A percentile compares a stretch with the other conserved stretches of the same genome.
Evolutionary conservation across 345 rosid genomes (phyloP).

Genomic region (Noccaea caerulescens): DNA sequence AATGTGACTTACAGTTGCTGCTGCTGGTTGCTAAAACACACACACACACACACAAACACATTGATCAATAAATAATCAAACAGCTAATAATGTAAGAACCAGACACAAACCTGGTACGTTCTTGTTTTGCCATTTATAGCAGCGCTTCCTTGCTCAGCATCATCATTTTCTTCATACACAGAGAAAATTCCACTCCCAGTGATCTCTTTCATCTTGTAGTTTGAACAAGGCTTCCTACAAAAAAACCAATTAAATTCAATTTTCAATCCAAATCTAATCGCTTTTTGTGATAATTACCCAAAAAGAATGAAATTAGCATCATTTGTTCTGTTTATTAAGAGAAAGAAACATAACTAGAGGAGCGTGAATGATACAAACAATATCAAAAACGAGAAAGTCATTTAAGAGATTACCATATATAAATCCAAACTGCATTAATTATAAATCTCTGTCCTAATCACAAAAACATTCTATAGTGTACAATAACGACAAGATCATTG

Average conservation of each 20-base stretch:
- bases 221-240: constrained; percentile 90
- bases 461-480: constrained; percentile 30
- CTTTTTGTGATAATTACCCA: not conserved
- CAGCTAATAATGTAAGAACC: not conserved
- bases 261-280: not conserved
- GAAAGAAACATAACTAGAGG: constrained; percentile 3
- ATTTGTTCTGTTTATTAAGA: not conserved
- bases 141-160: constrained; percentile 53
- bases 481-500: constrained; percentile 24
- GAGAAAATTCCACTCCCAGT: constrained; percentile 91
- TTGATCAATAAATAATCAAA: not conserved
- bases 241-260: not conserved
- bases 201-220: constrained; percentile 90
- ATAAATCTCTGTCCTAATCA: not conserved
- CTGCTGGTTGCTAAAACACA: constrained; percentile 65
- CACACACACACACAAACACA: not conserved
- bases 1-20: constrained; percentile 84
- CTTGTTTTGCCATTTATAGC: constrained; percentile 60
- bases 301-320: not conserved
- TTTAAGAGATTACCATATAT: not conserved
- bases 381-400: not conserved
- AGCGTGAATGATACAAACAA: constrained; percentile 14
- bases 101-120: constrained; percentile 74
- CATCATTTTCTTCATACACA: constrained; percentile 61
- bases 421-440: not conserved